These are phyloP conservation scores for Xylariaceae sp. DNA, from an alignment of 2,329 filamentous ascomycete species.

Conservation along the genomic window DNA sequence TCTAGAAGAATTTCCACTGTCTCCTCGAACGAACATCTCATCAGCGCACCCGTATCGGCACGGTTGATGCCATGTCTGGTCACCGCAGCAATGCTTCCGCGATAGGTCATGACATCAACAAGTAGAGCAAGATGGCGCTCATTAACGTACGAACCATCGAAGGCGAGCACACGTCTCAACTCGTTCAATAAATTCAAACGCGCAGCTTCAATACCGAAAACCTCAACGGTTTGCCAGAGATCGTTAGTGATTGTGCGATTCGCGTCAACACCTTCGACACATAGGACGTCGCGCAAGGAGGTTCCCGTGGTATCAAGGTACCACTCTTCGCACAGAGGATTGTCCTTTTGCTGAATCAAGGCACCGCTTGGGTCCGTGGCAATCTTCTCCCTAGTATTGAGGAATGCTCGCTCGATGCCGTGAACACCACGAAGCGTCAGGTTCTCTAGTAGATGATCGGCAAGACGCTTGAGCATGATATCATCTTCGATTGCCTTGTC, in stretches of 20 bases:
- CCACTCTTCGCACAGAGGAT: constrained; percentile 82
- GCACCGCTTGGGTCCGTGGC: constrained; percentile 68
- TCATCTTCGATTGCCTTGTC: constrained; percentile 72
- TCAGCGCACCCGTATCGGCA: constrained; percentile 93
- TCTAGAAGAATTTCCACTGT: constrained; percentile 98
- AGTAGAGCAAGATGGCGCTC: constrained; percentile 94
- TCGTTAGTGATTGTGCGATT: constrained; percentile 90
- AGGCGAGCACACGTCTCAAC: constrained; percentile 87
- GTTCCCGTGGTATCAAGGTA: constrained; percentile 94
- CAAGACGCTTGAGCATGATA: constrained; percentile 86
- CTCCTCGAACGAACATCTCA: constrained; percentile 99
- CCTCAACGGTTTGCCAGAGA: constrained; percentile 89
- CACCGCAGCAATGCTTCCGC: constrained; percentile 90
- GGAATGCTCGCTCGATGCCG: constrained; percentile 87
- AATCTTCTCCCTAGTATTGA: constrained; percentile 75
- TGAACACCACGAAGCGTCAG: constrained; percentile 87
- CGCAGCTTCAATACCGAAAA: constrained; percentile 95
- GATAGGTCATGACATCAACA: constrained; percentile 96
- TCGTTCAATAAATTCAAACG: constrained; percentile 84
- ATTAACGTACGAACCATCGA: constrained; percentile 99
- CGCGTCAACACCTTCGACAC: constrained; percentile 84
- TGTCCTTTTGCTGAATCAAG: constrained; percentile 70
- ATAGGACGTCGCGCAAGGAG: constrained; percentile 77
- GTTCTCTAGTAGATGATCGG: constrained; percentile 87
- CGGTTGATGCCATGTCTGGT: constrained; percentile 98